Base-by-base conservation (phyloP, 2,329 filamentous ascomycete genomes). In the Ophidiomyces ophidiicola region DNA sequence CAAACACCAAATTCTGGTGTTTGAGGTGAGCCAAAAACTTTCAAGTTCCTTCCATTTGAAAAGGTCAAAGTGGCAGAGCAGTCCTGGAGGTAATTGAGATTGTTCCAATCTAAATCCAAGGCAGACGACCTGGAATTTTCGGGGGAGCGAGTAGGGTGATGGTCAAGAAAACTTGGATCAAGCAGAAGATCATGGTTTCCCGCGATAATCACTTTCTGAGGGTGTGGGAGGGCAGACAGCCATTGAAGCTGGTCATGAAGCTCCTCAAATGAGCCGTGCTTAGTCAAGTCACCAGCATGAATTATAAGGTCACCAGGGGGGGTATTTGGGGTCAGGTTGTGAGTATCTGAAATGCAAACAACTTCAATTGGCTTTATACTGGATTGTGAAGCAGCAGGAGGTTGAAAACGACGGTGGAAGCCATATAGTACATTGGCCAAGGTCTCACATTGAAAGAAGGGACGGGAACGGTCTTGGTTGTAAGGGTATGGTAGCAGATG, bases 251-350 rank as follows among this genome's bases (percentile, higher is more conserved):
- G 47, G 2, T 53, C 52, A 32, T 62, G 50, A 0, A 69, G 44
- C 44, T 69, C 66, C 4, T 53, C 46, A 14, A 59, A 52, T 0
- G 62, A 60, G 15, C 64, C 66, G 12, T 56, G 53, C 35, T 64
- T 51, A 0, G 64, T 67, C 14, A 71, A 54, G 43, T 71, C 67
- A 17, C 67, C 67, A 1, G 66, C 63, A 42, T 70, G 66, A 36
- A 70, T 56, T 11, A 70, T 56, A 2, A 70, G 49, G 43, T 71
- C 66, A 1, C 62, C 66, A 2, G 44, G 21, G 1, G 64, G 64
- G 5, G 69, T 44, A 1, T 39, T 35, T 4, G 57, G 59, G 6
- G 54, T 53, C 10, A 44, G 46, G 44, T 62, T 63, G 49, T 68
- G 64, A 7, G 64, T 69, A 44, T 69, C 64, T 4, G 66, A 68